Evolutionary conservation across 768 basidiomycete genomes (phyloP), one percentile per base, ranked within the genome.

Genomic region (Agrocybe pediades): DNA sequence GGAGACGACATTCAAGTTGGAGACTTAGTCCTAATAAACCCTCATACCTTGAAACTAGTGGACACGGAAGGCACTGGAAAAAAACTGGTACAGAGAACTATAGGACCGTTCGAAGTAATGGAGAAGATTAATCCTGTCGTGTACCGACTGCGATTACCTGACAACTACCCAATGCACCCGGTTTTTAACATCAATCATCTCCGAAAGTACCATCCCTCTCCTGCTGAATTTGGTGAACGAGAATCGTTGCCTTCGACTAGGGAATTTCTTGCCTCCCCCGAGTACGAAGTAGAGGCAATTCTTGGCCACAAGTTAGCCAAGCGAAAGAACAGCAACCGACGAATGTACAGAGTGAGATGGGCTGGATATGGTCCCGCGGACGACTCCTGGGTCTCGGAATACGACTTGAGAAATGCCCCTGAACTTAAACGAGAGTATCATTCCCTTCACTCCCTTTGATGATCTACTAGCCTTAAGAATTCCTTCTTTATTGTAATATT

Each of bases 151-250:
- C 57, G 58, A 0, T 57, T 69, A 1, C 60, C 62, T 0, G 59
- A 61, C 45, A 53, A 56, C 2, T 70, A 65, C 40, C 65, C 63
- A 0, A 65, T 63, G 59, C 62, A 63, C 17, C 61, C 63, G 0
- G 54, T 69, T 0, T 51, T 70, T 23, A 66, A 69, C 36, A 21
- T 67, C 1, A n/a, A 41, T 0, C 68, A 69, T 29, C 49, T 71
- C 0, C 46, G 56, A 8, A 60, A 55, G 17, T 69, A 70, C 49
- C 19, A 16, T 1, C 43, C 54, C 6, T 63, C 57, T 0, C 57
- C 56, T 2, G 36, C 53, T 0, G 36, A 54, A 11, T 61, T 62
- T 23, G 63, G 64, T 0, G 49, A 59, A 11, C 48, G 63, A 0
- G 26, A 45, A 1, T 26, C 11, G 0, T 41, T 65, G 1, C 61